phyloP scores from a whole-genome alignment of 2,329 filamentous ascomycete species.

The Colletotrichum karsti region DNA sequence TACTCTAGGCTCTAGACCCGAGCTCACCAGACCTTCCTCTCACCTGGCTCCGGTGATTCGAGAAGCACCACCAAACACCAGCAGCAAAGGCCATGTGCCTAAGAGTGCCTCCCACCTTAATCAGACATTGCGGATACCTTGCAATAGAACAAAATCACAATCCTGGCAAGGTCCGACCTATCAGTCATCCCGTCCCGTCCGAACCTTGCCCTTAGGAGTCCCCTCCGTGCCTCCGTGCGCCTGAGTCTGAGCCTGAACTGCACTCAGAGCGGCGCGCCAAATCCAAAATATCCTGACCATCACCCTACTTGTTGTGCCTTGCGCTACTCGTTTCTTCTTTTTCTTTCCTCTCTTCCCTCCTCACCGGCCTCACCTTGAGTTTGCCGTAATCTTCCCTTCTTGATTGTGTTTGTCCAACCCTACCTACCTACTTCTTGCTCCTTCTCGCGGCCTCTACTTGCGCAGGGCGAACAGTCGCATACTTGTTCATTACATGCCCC shows the following conservation, averaged over 20 bases:
- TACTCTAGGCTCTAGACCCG: background rate
- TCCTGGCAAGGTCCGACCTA: background rate
- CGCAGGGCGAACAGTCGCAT: background rate
- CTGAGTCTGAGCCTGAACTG: background rate
- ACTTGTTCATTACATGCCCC: conserved; percentile 13
- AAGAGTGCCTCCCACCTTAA: conserved; percentile 8
- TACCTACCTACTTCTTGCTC: background rate
- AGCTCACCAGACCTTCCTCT: conserved; percentile 1
- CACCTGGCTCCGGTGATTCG: background rate
- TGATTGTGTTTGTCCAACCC: background rate
- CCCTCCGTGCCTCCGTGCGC: background rate
- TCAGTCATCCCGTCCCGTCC: conserved; percentile 11
- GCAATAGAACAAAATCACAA: conserved; percentile 4
- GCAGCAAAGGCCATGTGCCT: conserved; percentile 24
- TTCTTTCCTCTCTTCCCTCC: conserved; percentile 9
- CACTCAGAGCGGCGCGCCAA: conserved; percentile 9
- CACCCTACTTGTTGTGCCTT: conserved; percentile 9
- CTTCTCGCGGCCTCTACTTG: background rate
- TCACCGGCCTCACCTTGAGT: background rate
- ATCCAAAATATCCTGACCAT: conserved; percentile 25
- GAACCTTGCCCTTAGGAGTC: background rate
- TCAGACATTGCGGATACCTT: conserved; percentile 25
- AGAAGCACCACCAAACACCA: conserved; percentile 4
- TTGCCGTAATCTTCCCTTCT: conserved; percentile 2
- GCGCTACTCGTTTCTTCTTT: background rate